Evolutionary conservation across 768 basidiomycete genomes (phyloP), one percentile per base, ranked within the genome.

Genomic region (Tricholoma sp.): DNA sequence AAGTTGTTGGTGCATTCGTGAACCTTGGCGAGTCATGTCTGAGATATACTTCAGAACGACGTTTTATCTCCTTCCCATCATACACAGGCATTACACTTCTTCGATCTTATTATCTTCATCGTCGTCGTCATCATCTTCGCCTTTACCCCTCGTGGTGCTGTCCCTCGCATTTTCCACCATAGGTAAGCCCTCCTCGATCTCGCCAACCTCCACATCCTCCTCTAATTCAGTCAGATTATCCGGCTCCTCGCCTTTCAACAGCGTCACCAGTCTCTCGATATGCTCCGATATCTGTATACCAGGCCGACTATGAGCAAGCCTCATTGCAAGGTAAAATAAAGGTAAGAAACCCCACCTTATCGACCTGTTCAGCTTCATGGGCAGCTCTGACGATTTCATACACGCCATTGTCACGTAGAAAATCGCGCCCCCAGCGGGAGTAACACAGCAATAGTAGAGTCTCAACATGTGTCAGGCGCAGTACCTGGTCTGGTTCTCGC

Each of bases 391-490:
- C 74, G 48, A 98, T 86, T 67, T 88, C 85, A 69, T 98, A 98
- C 6, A 89, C 89, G 0, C 95, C 96, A 57, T 89, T 79, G 20
- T 76, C 72, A 29, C 97, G 80, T 57, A 93, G 76, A 54, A 85
- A 82, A 54, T 95, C 88, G 12, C 97, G 82, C 0, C 93, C 95
- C 82, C 88, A 91, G 20, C 86, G 85, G 0, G 91, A 94, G 9
- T 94, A 92, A 61, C 91, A 94, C 0, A 98, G 76, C 41, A 99
- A 72, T 0, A 98, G 79, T 17, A 99, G 74, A 0, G 92, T 89
- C 71, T 98, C 96, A n/a, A 98, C 76, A 63, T 90, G 88, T 28
- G 84, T 91, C 50, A 91, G 73, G 0, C 96, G 84, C 49, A 98
- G 78, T 2, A 76, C 80, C 0, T 83, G 62, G 66, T 98, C 94